phyloP scores from a whole-genome alignment of 179 eudicot species.

The Nepenthes alata region DNA sequence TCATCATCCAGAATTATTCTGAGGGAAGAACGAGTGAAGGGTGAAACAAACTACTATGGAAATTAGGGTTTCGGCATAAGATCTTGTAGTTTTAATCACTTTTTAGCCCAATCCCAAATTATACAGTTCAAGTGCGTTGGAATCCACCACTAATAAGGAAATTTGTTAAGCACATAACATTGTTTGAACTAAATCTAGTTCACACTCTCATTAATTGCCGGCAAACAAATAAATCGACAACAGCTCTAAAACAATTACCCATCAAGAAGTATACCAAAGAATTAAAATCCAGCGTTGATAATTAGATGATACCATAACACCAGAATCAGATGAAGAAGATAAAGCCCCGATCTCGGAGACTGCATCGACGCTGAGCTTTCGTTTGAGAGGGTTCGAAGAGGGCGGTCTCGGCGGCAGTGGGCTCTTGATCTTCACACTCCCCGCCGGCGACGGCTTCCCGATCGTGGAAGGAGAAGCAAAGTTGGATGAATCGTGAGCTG shows the following conservation, averaged over 20 bases:
- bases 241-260: neutral
- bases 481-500: conserved; percentile 12
- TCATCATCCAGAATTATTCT: no score
- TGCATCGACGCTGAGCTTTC: conserved; percentile 55
- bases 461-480: conserved; percentile 13
- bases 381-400: conserved; percentile 37
- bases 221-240: neutral
- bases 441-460: conserved; percentile 28
- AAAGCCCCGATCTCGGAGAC: conserved; percentile 16
- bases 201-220: neutral
- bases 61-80: no score
- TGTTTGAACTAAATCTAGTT: no score
- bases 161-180: no score
- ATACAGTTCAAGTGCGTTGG: no score
- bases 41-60: no score
- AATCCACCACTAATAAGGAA: no score
- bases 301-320: conserved; percentile 27
- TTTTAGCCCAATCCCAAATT: no score
- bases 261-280: neutral
- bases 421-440: conserved; percentile 30
- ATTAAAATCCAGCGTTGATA: neutral
- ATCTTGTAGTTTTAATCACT: no score
- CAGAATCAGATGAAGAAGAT: conserved; percentile 30
- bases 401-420: conserved; percentile 78
- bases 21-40: no score